Percentiles rank a stretch among this genome's conserved stretches.
phyloP scores from a whole-genome alignment of 306 rosid genomes.

The barrel medic (Medicago truncatula) region DNA sequence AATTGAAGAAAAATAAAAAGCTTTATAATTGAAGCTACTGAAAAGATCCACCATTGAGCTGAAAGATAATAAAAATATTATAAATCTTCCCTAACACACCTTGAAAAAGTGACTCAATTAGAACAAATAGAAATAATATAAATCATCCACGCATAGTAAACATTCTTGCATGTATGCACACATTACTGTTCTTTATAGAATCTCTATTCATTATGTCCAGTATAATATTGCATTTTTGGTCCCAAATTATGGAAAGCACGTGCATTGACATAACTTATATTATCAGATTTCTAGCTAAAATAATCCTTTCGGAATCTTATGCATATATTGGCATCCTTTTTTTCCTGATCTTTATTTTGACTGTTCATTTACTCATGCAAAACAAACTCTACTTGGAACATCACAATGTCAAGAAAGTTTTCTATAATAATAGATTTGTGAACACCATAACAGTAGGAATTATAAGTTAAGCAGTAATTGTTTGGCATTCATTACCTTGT shows the following conservation, averaged over 20 bases:
- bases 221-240: slow-evolving; percentile 20
- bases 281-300: slow-evolving; percentile 14
- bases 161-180: background rate
- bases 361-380: background rate
- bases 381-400: background rate
- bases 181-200: slow-evolving; percentile 1
- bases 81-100: slow-evolving; percentile 9
- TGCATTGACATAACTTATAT: background rate
- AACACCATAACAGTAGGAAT: slow-evolving; percentile 33
- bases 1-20: slow-evolving; percentile 6
- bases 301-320: background rate
- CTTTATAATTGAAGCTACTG: slow-evolving; percentile 7
- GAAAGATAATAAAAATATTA: slow-evolving; percentile 13
- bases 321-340: background rate
- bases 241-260: slow-evolving; percentile 22
- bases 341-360: background rate
- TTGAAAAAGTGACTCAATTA: slow-evolving; percentile 22
- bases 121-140: slow-evolving; percentile 26
- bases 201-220: slow-evolving; percentile 6
- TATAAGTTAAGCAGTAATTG: slow-evolving; percentile 26
- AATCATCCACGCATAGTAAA: slow-evolving; percentile 15
- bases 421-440: slow-evolving; percentile 16
- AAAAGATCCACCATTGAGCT: slow-evolving; percentile 21
- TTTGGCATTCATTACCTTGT: slow-evolving; percentile 67
- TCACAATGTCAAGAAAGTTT: slow-evolving; percentile 7